These are phyloP conservation scores for Dothistroma septosporum DNA, from an alignment of 2,329 filamentous ascomycete genomes.

Conservation along the genomic window DNA sequence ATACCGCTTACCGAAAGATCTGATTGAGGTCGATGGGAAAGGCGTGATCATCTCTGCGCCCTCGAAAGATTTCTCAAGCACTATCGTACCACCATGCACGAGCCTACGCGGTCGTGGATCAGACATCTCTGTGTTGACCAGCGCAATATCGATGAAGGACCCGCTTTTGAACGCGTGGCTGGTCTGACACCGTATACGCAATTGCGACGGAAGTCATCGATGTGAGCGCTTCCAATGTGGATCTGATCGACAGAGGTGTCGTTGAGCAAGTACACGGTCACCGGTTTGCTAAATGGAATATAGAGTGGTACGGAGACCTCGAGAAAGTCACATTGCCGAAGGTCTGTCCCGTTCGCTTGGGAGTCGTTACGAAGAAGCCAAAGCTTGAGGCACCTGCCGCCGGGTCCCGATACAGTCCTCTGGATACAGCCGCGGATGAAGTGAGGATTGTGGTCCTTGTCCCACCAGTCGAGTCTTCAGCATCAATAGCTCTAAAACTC, in stretches of 20 bases:
- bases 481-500: slow-evolving; percentile 5
- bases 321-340: slow-evolving; percentile 1
- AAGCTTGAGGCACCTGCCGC: neutral
- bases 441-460: slow-evolving; percentile 4
- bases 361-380: neutral
- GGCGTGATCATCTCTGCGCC: slow-evolving; percentile 4
- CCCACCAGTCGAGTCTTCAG: neutral
- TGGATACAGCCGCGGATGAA: slow-evolving; percentile 7
- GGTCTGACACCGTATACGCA: slow-evolving; percentile 12
- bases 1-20: slow-evolving; percentile 4
- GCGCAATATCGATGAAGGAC: slow-evolving; percentile 1
- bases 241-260: slow-evolving; percentile 4
- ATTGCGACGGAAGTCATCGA: slow-evolving; percentile 10
- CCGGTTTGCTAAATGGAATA: slow-evolving; percentile 4
- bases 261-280: slow-evolving; percentile 4
- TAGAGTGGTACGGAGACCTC: slow-evolving; percentile 8
- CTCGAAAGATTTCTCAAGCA: slow-evolving; percentile 9
- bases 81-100: neutral
- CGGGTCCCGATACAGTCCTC: slow-evolving; percentile 3
- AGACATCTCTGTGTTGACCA: slow-evolving; percentile 12
- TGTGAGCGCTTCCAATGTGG: slow-evolving; percentile 11
- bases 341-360: slow-evolving; percentile 6
- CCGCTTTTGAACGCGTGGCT: slow-evolving; percentile 11
- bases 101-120: slow-evolving; percentile 7
- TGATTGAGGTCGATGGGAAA: slow-evolving; percentile 8